Conservation (phyloP, 2,329 filamentous ascomycete genomes). For the Didymella sp. region DNA sequence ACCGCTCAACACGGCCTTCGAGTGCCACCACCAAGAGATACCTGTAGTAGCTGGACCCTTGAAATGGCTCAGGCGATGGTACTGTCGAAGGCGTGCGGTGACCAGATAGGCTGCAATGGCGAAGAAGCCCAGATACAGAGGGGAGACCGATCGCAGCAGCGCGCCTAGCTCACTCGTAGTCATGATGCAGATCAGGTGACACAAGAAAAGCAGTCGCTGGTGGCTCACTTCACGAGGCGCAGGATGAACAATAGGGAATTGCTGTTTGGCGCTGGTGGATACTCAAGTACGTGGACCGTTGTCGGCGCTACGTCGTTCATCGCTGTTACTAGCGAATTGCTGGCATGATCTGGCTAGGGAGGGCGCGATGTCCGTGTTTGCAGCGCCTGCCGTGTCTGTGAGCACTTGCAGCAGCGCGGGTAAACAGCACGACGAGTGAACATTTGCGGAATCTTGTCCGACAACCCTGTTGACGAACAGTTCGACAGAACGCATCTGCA, state of each 20-base stretch:
- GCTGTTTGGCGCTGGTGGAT: slow-evolving; percentile 1
- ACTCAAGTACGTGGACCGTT: background rate
- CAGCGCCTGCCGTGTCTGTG: background rate
- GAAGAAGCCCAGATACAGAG: slow-evolving; percentile 24
- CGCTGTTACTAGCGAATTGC: slow-evolving; percentile 7
- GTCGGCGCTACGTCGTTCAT: slow-evolving; percentile 7
- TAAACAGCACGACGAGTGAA: slow-evolving; percentile 3
- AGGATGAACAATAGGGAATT: slow-evolving; percentile 3
- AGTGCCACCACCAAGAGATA: slow-evolving; percentile 44
- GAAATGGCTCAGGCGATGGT: slow-evolving; percentile 42
- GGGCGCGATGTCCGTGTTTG: slow-evolving; percentile 8
- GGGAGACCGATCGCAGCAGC: slow-evolving; percentile 19
- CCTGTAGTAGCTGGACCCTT: slow-evolving; percentile 41
- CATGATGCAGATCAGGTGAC: slow-evolving; percentile 20
- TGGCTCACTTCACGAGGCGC: background rate
- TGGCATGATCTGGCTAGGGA: slow-evolving; percentile 3
- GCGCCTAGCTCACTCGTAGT: slow-evolving; percentile 4
- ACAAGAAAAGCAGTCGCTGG: background rate
- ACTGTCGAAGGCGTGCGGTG: slow-evolving; percentile 32
- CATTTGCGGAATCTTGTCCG: slow-evolving; percentile 3
- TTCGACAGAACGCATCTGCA: background rate
- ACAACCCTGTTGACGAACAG: background rate
- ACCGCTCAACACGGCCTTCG: slow-evolving; percentile 38
- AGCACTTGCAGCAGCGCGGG: background rate
- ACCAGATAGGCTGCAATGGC: slow-evolving; percentile 25